phyloP scores from a whole-genome alignment of 257 asterid species.

The Avicennia marina region DNA sequence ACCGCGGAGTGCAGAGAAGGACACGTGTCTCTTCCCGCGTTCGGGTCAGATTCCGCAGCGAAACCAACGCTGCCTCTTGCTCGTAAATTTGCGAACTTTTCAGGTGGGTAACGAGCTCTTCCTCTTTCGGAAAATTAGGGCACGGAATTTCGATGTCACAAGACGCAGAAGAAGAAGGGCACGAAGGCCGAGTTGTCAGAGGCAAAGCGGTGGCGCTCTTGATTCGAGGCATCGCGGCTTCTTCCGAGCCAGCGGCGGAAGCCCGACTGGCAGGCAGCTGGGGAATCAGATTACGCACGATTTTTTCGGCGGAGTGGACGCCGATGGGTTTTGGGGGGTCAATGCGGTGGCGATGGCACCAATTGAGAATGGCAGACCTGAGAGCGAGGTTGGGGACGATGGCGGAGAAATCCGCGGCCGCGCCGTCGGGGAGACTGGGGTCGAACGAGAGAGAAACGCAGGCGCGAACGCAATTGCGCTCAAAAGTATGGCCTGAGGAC shows the following conservation, averaged over 20 bases:
- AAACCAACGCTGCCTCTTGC: constrained; percentile 61
- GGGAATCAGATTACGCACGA: constrained; percentile 37
- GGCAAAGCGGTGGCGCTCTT: constrained; percentile 43
- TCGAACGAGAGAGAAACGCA: constrained; percentile 58
- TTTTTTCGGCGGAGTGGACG: constrained; percentile 50
- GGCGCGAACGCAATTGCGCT: constrained; percentile 65
- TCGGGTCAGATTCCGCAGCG: constrained; percentile 69
- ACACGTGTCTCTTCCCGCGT: constrained; percentile 64
- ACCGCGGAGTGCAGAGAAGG: constrained; percentile 61
- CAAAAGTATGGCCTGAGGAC: constrained; percentile 88
- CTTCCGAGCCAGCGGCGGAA: constrained; percentile 53
- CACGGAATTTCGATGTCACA: constrained; percentile 39
- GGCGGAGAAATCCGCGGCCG: constrained; percentile 56
- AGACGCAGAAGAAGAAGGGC: constrained; percentile 59
- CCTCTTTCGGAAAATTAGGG: constrained; percentile 47
- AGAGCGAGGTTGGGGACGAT: constrained; percentile 86
- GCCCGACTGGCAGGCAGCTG: constrained; percentile 26
- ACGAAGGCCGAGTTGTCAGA: constrained; percentile 43
- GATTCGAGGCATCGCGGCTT: constrained; percentile 40
- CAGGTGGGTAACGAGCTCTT: constrained; percentile 39
- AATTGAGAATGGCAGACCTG: constrained; percentile 61
- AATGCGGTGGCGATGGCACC: constrained; percentile 47
- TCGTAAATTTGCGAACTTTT: constrained; percentile 62
- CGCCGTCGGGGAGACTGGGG: constrained; percentile 49
- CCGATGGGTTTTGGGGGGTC: constrained; percentile 60